Evolutionary conservation across 2,329 filamentous ascomycete genomes (phyloP).

Genomic region (Intubia oerlemansii): DNA sequence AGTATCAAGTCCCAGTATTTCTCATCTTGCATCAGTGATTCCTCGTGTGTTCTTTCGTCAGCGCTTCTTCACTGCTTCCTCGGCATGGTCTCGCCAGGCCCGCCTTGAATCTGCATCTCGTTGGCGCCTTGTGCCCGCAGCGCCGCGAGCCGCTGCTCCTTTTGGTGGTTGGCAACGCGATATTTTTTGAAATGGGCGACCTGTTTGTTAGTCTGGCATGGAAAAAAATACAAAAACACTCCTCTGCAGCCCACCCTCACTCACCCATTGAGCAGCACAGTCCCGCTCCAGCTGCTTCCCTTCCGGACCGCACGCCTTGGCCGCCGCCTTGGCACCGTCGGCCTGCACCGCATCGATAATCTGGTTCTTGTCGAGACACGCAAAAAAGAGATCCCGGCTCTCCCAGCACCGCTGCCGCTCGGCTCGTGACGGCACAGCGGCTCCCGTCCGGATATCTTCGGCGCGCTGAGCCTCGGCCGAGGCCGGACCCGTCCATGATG

Average conservation of each 20-base stretch:
- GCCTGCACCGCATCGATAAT: constrained; percentile 48
- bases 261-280: constrained; percentile 79
- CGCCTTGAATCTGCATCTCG: constrained; percentile 21
- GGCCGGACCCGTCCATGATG: constrained; percentile 11
- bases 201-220: constrained; percentile 19
- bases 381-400: constrained; percentile 70
- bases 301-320: constrained; percentile 19
- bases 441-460: constrained; percentile 31
- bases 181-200: constrained; percentile 97
- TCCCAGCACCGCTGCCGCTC: constrained; percentile 79
- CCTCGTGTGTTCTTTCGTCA: too few species aligned
- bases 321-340: constrained; percentile 17
- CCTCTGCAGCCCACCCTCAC: too few species aligned
- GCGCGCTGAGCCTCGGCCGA: constrained; percentile 23
- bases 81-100: constrained; percentile 8
- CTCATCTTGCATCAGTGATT: too few species aligned
- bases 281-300: constrained; percentile 50
- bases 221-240: too few species aligned
- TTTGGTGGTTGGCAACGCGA: constrained; percentile 77
- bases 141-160: constrained; percentile 55
- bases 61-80: neutral
- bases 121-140: constrained; percentile 53
- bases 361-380: constrained; percentile 60
- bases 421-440: constrained; percentile 61
- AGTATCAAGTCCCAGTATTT: too few species aligned